Percentiles rank a stretch among this genome's conserved stretches.
Conservation (phyloP, 345 rosid species). For the Geranium brycei region DNA sequence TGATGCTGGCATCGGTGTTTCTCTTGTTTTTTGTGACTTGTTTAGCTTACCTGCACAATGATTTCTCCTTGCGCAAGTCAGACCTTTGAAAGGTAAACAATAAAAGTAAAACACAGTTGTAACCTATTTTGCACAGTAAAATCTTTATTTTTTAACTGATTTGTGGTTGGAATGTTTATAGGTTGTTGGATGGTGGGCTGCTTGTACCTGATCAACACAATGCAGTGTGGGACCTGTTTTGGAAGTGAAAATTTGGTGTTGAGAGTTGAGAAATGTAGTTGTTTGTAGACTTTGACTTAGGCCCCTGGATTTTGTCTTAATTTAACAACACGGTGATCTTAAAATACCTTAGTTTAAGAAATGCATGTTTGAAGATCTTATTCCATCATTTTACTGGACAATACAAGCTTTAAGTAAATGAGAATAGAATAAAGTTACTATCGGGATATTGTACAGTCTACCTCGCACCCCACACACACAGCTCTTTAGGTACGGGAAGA, state of each 20-base stretch:
- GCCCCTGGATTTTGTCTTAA: conserved; percentile 3
- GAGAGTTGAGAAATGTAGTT: too few species aligned
- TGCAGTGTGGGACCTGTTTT: too few species aligned
- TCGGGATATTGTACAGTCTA: too few species aligned
- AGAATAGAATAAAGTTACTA: too few species aligned
- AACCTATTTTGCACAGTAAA: not conserved
- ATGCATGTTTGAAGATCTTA: not conserved
- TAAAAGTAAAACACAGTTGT: conserved; percentile 4
- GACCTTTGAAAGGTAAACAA: not conserved
- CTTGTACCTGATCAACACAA: not conserved
- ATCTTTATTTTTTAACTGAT: not conserved
- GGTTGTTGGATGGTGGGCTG: conserved; percentile 7
- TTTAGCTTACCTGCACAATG: conserved; percentile 66
- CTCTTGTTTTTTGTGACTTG: conserved; percentile 68
- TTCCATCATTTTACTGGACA: too few species aligned
- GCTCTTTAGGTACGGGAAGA: too few species aligned
- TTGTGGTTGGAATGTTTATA: not conserved
- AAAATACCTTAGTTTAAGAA: not conserved
- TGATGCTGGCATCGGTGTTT: conserved; percentile 65
- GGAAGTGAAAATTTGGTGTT: too few species aligned
- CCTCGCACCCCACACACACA: too few species aligned
- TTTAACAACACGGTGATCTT: not conserved
- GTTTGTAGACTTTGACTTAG: not conserved
- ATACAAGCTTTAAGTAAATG: too few species aligned
- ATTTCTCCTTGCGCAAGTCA: conserved; percentile 57